Evolutionary conservation across 495 filamentous ascomycete species (phyloP).

Genomic region (Talaromyces ruber): DNA sequence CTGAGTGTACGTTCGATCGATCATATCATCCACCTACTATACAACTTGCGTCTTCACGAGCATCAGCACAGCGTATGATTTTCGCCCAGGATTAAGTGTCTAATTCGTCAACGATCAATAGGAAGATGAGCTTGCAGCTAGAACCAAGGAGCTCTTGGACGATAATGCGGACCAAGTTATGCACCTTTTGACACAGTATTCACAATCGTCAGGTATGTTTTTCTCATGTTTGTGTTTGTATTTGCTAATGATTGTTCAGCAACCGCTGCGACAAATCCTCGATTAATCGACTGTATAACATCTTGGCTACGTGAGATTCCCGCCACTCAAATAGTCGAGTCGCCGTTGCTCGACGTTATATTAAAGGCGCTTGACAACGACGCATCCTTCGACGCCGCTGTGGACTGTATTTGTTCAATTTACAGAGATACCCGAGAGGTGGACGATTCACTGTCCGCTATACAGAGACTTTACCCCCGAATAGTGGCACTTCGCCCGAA

Average conservation of each 20-base stretch:
- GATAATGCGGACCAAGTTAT: conserved; percentile 86
- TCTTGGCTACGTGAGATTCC: conserved; percentile 94
- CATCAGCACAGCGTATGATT: conserved; percentile 12
- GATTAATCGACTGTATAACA: conserved; percentile 86
- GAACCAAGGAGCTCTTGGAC: conserved; percentile 80
- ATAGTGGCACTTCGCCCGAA: conserved; percentile 71
- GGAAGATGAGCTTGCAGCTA: conserved; percentile 82
- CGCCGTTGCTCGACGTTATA: conserved; percentile 73
- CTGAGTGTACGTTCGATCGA: conserved; percentile 81
- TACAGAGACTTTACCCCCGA: conserved; percentile 77
- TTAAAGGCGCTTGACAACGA: conserved; percentile 68
- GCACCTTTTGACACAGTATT: conserved; percentile 74
- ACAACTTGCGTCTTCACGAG: conserved; percentile 9
- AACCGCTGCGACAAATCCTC: conserved; percentile 74
- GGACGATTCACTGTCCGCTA: conserved; percentile 67
- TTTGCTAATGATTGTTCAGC: conserved; percentile 15
- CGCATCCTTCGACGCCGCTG: conserved; percentile 74
- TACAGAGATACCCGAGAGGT: conserved; percentile 91
- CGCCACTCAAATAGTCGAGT: conserved; percentile 71
- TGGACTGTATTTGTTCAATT: conserved; percentile 86
- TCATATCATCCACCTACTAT: conserved; percentile 13
- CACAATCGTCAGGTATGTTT: conserved; percentile 76
- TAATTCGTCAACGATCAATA: conserved; percentile 42
- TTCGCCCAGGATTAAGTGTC: conserved; percentile 24
- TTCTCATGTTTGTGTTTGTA: not conserved